Base-by-base conservation (phyloP, 805 yeast genomes). In the Barnettozyma californica region DNA sequence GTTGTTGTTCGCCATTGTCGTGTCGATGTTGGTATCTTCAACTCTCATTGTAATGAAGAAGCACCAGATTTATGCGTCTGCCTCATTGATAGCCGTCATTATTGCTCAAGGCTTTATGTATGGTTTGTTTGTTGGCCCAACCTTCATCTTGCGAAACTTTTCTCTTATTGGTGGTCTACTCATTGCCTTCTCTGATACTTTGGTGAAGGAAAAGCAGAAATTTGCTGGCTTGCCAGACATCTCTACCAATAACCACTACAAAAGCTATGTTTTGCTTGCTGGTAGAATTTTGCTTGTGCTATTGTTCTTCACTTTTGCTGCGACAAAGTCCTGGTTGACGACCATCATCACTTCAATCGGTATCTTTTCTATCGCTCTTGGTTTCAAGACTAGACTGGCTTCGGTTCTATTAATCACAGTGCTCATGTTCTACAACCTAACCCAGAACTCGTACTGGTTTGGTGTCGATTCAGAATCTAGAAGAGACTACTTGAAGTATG, bases 161-260 rank as follows among this genome's bases (percentile, higher is more conserved):
- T 84, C 95, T 20, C 92, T 92, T 44, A 83, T 89, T 55, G 99
- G 99, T 41, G 98, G 98, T 7, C 76, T 92, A 53, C 70, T 92
- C 57, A 79, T 92, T 60, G 96, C 92, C 7, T 79, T 89, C 50
- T 81, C 92, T 47, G 97, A 92, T 65, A 82, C 92, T 9, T 76
- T 91, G 57, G 91, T 87, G 25, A 81, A 87, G 78, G 69, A 83
- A 75, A 69, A 77, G 85, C 70, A 73, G 74, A 52, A 77, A 75
- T 63, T 64, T 52, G 74, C 72, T 13, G 70, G 71, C 58, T 56
- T 70, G 18, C 75, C 75, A 20, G 74, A 70, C 69, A 84, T 65
- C 77, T 84, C 68, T 67, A 78, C 63, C 74, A 85, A 66, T 87
- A 89, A 70, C 74, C 69, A 63, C 41, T 59, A 76, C 62, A 85